phyloP scores from a whole-genome alignment of 1,284 basidiomycete species.

The Ustilago lituana region DNA sequence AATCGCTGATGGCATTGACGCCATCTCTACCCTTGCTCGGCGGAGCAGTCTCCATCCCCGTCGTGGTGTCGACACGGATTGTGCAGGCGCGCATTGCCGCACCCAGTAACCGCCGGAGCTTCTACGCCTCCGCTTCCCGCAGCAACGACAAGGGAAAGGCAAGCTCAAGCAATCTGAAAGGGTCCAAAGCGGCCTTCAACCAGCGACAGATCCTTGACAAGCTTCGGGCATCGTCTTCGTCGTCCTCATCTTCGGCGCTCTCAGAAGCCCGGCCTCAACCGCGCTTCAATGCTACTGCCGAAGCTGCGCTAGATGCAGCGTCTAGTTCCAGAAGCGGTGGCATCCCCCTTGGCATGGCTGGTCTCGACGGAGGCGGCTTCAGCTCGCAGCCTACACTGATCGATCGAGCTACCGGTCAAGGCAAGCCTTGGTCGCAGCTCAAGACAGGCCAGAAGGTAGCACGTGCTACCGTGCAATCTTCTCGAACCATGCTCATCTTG shows the following conservation, averaged over 20 bases:
- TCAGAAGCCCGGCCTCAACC: constrained; percentile 26
- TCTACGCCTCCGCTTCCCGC: constrained; percentile 3
- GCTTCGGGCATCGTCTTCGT: constrained; percentile 27
- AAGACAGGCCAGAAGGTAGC: constrained; percentile 83
- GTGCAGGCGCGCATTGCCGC: neutral
- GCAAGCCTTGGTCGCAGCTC: constrained; percentile 79
- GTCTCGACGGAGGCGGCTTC: constrained; percentile 18
- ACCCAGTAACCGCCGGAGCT: neutral
- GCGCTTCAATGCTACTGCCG: constrained; percentile 42
- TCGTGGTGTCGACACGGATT: constrained; percentile 9
- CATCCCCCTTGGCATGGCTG: constrained; percentile 35
- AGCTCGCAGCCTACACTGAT: constrained; percentile 23
- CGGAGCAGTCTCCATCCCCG: neutral
- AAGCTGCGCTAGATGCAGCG: constrained; percentile 42
- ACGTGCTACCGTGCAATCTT: constrained; percentile 76
- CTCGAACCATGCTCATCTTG: constrained; percentile 83
- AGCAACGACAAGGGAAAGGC: constrained; percentile 8
- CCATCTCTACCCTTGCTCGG: constrained; percentile 15
- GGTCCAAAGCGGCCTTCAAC: constrained; percentile 33
- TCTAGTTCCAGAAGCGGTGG: constrained; percentile 28
- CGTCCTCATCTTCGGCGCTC: constrained; percentile 29
- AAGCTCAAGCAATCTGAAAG: constrained; percentile 12
- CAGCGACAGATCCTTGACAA: constrained; percentile 47
- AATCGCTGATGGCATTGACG: constrained; percentile 5
- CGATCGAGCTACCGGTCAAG: constrained; percentile 47